Base-by-base conservation (phyloP, 345 rosid genomes). In the Populus ilicifolia region DNA sequence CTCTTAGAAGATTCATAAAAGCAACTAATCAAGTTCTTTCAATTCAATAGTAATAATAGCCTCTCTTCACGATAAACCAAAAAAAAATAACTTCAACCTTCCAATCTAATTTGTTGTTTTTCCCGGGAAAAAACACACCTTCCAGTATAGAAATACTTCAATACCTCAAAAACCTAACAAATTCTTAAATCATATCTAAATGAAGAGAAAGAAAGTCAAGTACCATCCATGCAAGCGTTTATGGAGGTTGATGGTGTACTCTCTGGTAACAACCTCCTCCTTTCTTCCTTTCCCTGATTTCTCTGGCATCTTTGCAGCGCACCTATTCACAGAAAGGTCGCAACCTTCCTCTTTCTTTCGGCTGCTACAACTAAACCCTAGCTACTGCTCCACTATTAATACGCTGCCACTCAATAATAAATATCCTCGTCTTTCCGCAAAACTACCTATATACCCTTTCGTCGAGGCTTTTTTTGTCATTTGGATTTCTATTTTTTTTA, bases 141-240 rank as follows among this genome's bases (percentile, higher is more conserved):
- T 41, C 2, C 44, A 2, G 44, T 41, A 41, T 41, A 41, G 44
- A 41, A 10, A 65, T 13, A 65, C 7, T 21, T 35, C 23, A 29
- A 17, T 18, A 33, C 1, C 69, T 14, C 17, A 65, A 30, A 65
- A 65, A 65, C 1, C 17, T 13, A 33, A 21, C 41, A 30, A 14
- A 18, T 21, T 20, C 11, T 29, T 65, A 17, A 16, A 23, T 69
- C 44, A 69, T 17, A 69, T 69, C 27, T 8, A 2, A n/a, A 1
- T 27, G 20, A 17, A 5, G 23, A 2, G 62, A 23, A 20, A 43
- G 5, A 10, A 11, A n/a, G 38, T 21, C 8, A 71, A 5, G 16
- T 80, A 85, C 87, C 87, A 85, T 65, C 87, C 73, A 73, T 85
- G 87, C 17, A 85, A 75, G 59, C 85, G 85, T 72, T 85, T 85